These are phyloP conservation scores for Tricholoma matsutake DNA, from an alignment of 768 basidiomycete species.

Conservation along the genomic window DNA sequence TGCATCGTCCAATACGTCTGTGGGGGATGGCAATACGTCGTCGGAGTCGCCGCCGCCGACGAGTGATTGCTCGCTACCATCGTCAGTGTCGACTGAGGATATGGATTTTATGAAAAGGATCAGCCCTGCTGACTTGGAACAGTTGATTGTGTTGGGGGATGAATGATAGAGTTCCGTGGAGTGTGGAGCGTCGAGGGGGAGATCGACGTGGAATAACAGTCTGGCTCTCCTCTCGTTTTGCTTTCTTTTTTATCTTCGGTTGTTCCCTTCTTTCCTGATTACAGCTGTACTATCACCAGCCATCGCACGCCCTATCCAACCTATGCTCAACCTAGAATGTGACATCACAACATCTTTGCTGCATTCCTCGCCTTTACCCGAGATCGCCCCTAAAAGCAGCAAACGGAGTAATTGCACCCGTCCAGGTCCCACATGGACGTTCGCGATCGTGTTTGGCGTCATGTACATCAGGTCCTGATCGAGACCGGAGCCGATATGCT, in stretches of 20 bases:
- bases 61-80: conserved; percentile 2
- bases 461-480: no score
- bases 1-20: background rate
- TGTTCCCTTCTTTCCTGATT: background rate
- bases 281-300: background rate
- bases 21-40: background rate
- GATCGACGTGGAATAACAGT: background rate
- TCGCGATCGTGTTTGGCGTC: background rate
- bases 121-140: background rate
- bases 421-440: background rate
- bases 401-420: no score
- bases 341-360: background rate
- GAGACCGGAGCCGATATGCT: no score
- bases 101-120: background rate
- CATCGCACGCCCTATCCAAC: background rate
- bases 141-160: background rate
- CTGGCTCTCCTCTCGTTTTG: background rate
- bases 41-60: conserved; percentile 5
- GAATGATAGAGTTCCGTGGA: background rate
- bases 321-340: background rate
- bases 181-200: no score
- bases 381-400: no score
- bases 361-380: background rate
- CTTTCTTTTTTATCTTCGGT: background rate
- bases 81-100: background rate